Base-by-base conservation (phyloP, 371 early-diverging fungal genomes). In the Apophysomyces variabilis region DNA sequence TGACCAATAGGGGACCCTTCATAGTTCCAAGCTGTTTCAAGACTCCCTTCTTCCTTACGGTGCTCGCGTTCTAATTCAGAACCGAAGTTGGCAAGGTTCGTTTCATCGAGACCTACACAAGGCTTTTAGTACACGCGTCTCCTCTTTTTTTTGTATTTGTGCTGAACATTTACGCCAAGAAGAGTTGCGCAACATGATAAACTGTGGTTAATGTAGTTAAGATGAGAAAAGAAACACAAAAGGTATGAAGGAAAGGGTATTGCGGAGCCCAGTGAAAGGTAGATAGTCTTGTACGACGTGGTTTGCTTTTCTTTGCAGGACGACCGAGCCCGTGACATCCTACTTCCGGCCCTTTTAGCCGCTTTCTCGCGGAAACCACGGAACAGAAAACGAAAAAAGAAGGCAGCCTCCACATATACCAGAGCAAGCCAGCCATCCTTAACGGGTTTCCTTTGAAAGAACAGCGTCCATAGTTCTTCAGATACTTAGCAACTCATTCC, bases 41-140 rank as follows among this genome's bases (percentile, higher is more conserved):
- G 82, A 7, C 86, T 67, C n/a, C 89, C 87, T 68, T 89, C 90
- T 54, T 85, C 83, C 64, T 90, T 80, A 65, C 90, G 91, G 61
- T 86, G 88, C 60, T 92, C 75, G 69, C 85, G 86, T 67, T 93
- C 92, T 36, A 92, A 79, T 37, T 87, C 80, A 39, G 89, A 82
- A 36, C 90, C 92, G 67, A 90, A 86, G 76, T 85, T 85, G 68
- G 90, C 90, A 75, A 91, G 76, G 80, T 91, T 91, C 43, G 90
- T 87, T 13, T 89, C 89, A 57, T 85, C 85, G 37, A 91, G 75
- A 56, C 87, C 90, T 87, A 68, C 16, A 14, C n/a, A 7, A 35
- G 35, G n/a, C 35, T 11, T 50, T 32, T 0, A 45, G 18, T 4
- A 32, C 36, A 41, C 18, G 38, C 13, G 43, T 54, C 36, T 46